Base-by-base conservation (phyloP, 2,329 filamentous ascomycete species). In the Septoria linicola region DNA sequence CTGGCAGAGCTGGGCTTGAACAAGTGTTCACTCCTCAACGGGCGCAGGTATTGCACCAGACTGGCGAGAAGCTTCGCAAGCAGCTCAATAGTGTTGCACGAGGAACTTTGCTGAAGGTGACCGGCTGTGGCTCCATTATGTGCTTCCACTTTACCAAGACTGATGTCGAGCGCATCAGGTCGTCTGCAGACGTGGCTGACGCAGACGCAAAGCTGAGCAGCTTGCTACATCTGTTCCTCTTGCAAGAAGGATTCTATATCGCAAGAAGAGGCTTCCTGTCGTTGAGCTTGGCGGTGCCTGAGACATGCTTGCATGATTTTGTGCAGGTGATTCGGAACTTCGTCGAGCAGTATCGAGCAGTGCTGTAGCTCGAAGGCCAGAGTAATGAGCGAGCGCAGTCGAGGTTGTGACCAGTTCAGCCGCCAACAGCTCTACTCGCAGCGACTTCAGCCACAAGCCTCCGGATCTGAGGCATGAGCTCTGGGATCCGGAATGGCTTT, bases 1-100 rank as follows among this genome's bases (percentile, higher is more conserved):
- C 80, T 6, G 83, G 82, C 1, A 64, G 70, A 30, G 68, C 66
- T 4, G 76, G 69, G 1, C 53, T 73, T 3, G 62, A 65, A 27
- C 48, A 69, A 19, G 55, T 72, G 6, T 73, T 67, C 50, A 72
- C 67, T 7, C 61, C 68, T 1, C 60, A 66, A 17, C 61, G 62
- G 25, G 62, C 62, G 8, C 30, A 40, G 25, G 57, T 59, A 27
- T 64, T 72, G 21, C 69, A 68, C 44, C 53, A 53, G 4, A 55
- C 54, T n/a, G 70, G 70, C 11, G 66, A 72, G 35, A 49, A 47
- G 39, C 51, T 73, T 5, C 59, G 64, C 3, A 37, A 50, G 32
- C 45, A 49, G 14, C 53, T 72, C 27, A 58, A 66, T 13, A 54
- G 62, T 5, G 35, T 66, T 6, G 62, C 56, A 8, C 35, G 59